Percentiles rank a stretch among this genome's conserved stretches.
Evolutionary conservation across 2,329 filamentous ascomycete genomes (phyloP).

Genomic region (Fusarium burgessii): DNA sequence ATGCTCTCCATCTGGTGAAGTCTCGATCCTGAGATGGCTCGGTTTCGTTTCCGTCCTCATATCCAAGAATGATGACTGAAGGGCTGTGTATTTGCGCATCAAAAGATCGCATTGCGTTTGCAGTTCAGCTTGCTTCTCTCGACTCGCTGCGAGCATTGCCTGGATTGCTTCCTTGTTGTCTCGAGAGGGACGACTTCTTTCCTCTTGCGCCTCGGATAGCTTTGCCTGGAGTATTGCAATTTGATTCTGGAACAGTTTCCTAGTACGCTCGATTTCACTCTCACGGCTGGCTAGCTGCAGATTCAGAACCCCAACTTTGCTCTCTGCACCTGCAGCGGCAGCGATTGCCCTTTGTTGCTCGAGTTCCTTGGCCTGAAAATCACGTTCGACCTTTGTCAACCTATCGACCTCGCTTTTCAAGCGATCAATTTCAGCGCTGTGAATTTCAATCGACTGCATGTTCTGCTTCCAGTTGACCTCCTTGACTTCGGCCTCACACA

Average conservation of each 20-base stretch:
- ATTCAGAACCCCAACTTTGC: constrained; percentile 68
- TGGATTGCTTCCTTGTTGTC: constrained; percentile 57
- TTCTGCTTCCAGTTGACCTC: constrained; percentile 74
- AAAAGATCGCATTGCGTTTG: constrained; percentile 64
- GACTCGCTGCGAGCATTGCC: constrained; percentile 61
- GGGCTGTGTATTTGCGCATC: constrained; percentile 63
- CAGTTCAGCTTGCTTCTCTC: constrained; percentile 65
- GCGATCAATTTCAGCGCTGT: constrained; percentile 69
- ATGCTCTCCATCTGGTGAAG: constrained; percentile 45
- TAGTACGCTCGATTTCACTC: constrained; percentile 59
- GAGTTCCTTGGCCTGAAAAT: constrained; percentile 73
- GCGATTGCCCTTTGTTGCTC: constrained; percentile 68
- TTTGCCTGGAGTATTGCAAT: constrained; percentile 60
- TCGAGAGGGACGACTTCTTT: constrained; percentile 40
- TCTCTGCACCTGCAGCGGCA: constrained; percentile 69
- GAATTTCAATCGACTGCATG: constrained; percentile 71
- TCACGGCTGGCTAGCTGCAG: constrained; percentile 67
- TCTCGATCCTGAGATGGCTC: constrained; percentile 39
- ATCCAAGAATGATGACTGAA: constrained; percentile 64
- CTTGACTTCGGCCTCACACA: constrained; percentile 76
- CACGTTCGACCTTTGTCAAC: constrained; percentile 70
- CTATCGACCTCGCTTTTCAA: constrained; percentile 70
- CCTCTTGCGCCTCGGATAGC: constrained; percentile 55
- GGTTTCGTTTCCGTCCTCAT: constrained; percentile 54
- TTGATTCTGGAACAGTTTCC: constrained; percentile 61